phyloP scores from a whole-genome alignment of 2,329 filamentous ascomycete genomes.

The Harringtonia lauricola region DNA sequence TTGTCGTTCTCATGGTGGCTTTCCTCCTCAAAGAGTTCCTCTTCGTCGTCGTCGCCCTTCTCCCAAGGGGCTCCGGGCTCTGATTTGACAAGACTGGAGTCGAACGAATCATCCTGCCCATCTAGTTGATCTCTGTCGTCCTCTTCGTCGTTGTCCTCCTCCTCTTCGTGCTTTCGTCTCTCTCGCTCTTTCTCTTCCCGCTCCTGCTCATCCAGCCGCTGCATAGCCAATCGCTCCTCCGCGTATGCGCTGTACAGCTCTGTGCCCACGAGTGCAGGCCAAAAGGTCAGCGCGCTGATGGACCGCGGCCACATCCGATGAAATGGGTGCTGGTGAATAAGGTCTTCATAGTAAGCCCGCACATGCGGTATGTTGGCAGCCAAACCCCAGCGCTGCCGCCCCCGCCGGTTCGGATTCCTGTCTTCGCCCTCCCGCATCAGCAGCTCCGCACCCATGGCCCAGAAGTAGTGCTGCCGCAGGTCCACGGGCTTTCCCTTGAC shows the following conservation, averaged over 20 bases:
- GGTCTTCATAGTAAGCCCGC: slow-evolving; percentile 58
- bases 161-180: slow-evolving; percentile 11
- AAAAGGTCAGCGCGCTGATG: slow-evolving; percentile 64
- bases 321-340: slow-evolving; percentile 70
- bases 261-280: slow-evolving; percentile 66
- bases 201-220: slow-evolving; percentile 19
- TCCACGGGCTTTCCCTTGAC: slow-evolving; percentile 50
- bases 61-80: slow-evolving; percentile 2
- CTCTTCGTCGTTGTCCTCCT: slow-evolving; percentile 12
- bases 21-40: neutral
- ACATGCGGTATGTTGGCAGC: slow-evolving; percentile 34
- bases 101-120: no score
- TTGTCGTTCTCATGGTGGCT: neutral
- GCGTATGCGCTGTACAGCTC: slow-evolving; percentile 68
- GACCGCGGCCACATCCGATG: slow-evolving; percentile 46
- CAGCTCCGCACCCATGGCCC: slow-evolving; percentile 79
- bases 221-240: slow-evolving; percentile 37
- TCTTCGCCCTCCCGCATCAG: slow-evolving; percentile 51
- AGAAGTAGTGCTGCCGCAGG: slow-evolving; percentile 56
- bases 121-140: no score
- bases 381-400: slow-evolving; percentile 26
- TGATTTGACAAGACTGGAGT: slow-evolving; percentile 12
- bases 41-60: slow-evolving; percentile 1
- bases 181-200: slow-evolving; percentile 17
- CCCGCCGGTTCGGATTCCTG: neutral